Evolutionary conservation across 805 yeast genomes (phyloP), one percentile per base, ranked within the genome.

Genomic region (Metschnikowia vanudenii): DNA sequence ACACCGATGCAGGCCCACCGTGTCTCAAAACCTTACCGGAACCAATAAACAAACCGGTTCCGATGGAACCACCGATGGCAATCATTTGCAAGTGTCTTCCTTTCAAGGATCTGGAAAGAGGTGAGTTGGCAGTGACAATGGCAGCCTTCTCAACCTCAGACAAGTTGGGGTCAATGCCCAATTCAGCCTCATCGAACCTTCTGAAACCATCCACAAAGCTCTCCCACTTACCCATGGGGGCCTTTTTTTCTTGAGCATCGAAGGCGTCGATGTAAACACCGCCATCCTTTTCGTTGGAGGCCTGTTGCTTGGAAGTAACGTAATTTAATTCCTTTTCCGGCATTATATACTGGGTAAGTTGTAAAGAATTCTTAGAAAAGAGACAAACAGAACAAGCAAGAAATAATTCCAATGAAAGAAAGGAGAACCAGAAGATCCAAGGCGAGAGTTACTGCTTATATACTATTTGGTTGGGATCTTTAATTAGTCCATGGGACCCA

Each of bases 1-100:
- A 68, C 31, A 51, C 73, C 29, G 84, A 77, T 2, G 81, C 86
- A 4, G 87, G 85, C 35, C 89, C 89, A 57, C 85, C 85, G 16
- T 74, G 70, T 30, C 61, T 60, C 49, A 84, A 67, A 1, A 85
- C 79, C 36, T 74, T 63, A 53, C 82, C 85, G 41, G 76, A 75
- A 47, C 86, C 87, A 44, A 81, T 81, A 51, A 84, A 81, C 46
- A 83, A 65, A 59, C 89, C 88, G 2, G 87, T 81, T 49, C 88
- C 88, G 32, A 83, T 78, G 35, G 83, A 75, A 38, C 85, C 82
- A 33, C 87, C 87, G 37, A 84, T 79, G 30, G 88, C 81, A 50
- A 84, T 76, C 78, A 84, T 81, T 53, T 81, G 81, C 56, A 83
- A 61, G 56, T 82, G 87, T 59, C 89, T 76, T 37, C 68, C 63